Evolutionary conservation across 2,329 filamentous ascomycete genomes (phyloP).

Genomic region (Venturia nashicola): DNA sequence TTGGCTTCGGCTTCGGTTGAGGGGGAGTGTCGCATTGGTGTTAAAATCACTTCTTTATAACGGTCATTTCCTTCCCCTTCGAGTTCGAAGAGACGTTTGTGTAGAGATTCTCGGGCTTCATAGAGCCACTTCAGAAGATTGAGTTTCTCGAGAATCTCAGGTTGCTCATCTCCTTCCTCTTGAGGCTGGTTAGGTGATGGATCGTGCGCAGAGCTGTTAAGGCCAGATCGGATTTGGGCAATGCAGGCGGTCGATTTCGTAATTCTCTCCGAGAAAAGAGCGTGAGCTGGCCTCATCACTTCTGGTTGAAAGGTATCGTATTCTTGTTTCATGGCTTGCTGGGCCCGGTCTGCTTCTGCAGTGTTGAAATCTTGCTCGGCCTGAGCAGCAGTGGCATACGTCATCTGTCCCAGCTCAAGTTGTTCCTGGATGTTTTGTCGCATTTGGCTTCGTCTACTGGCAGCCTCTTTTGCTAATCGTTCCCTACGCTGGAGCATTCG

Average conservation of each 20-base stretch:
- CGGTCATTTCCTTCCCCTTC: slow-evolving; percentile 75
- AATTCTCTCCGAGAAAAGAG: slow-evolving; percentile 65
- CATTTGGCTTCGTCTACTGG: slow-evolving; percentile 52
- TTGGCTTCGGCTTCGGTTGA: slow-evolving; percentile 58
- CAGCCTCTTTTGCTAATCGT: slow-evolving; percentile 40
- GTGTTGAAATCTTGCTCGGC: slow-evolving; percentile 64
- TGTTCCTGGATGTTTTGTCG: slow-evolving; percentile 66
- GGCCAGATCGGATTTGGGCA: slow-evolving; percentile 53
- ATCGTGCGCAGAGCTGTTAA: slow-evolving; percentile 26
- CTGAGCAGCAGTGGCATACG: slow-evolving; percentile 69
- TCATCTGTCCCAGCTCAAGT: slow-evolving; percentile 65
- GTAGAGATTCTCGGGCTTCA: slow-evolving; percentile 77
- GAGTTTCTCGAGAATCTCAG: slow-evolving; percentile 85
- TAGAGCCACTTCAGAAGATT: slow-evolving; percentile 96
- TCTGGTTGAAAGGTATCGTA: slow-evolving; percentile 76
- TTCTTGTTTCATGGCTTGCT: slow-evolving; percentile 62
- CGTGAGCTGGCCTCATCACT: slow-evolving; percentile 75
- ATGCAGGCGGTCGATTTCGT: slow-evolving; percentile 65
- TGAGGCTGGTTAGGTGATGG: slow-evolving; percentile 63
- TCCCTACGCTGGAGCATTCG: slow-evolving; percentile 43
- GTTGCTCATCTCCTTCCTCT: slow-evolving; percentile 89
- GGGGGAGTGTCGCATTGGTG: slow-evolving; percentile 57
- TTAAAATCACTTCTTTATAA: slow-evolving; percentile 72
- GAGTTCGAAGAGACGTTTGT: slow-evolving; percentile 75
- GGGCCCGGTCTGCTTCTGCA: slow-evolving; percentile 57